Evolutionary conservation across 2,329 filamentous ascomycete species (phyloP), one percentile per base, ranked within the genome.

Genomic region (Scytalidium lignicola): DNA sequence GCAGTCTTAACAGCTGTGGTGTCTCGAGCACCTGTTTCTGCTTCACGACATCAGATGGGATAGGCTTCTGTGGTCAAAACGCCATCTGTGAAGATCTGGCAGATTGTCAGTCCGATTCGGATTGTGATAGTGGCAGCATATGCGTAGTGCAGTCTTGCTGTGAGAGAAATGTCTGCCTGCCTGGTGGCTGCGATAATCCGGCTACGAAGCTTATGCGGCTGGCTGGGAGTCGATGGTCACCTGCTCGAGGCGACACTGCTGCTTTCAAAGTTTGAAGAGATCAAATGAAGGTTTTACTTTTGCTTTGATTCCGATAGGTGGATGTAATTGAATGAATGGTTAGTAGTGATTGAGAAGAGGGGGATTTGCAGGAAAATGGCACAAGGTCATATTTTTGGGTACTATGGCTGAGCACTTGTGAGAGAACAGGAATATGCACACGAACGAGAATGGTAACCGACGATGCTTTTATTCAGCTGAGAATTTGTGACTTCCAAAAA

Each of bases 131-230:
- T 1, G 55, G 55, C 2, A 55, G 48, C 41, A 51, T 56, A 10
- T 60, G 58, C 44, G 58, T 54, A 0, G 29, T 58, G 9, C 48
- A 55, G 15, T 57, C 56, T 15, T 60, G 58, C 40, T 60, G 47
- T 21, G 8, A 37, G 28, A n/a, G 20, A 13, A 48, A 57, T 26
- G 49, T 57, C 17, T 60, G 56, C 47, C 43, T 60, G 7, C 39
- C 29, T 29, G 51, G 52, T 9, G 12, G 42, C 2, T 60, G 58
- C 49, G 47, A 48, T 1, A 58, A 56, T 48, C 55, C 49, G 7
- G 44, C 52, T 17, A n/a, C 32, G n/a, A 21, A 22, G 41, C 23
- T 43, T n/a, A 43, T 43, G 18, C 17, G 41, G 23, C 18, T 43
- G 32, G 32, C 32, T 15, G 32, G 32, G n/a, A 37, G 32, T 37